Evolutionary conservation across 345 rosid genomes (phyloP).

Genomic region (Eucalyptus cloeziana): DNA sequence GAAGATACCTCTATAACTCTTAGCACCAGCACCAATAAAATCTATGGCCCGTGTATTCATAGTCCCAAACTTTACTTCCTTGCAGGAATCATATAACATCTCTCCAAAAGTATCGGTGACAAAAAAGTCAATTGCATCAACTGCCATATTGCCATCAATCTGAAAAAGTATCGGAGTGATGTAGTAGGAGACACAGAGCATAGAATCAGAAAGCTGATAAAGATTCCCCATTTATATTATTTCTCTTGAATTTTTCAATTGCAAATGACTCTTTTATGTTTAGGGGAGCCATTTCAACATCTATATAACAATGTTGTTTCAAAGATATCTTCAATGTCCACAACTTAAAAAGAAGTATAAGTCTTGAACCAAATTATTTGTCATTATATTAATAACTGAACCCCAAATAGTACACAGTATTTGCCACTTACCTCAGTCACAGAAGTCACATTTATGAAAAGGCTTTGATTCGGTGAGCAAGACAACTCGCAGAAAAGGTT

Average conservation of each 20-base stretch:
- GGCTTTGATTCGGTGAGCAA: constrained; percentile 89
- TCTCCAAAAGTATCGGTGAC: constrained; percentile 71
- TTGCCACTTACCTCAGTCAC: constrained; percentile 52
- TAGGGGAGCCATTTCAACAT: neutral
- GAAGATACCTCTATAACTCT: constrained; percentile 58
- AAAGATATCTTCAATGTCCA: neutral
- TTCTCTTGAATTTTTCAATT: neutral
- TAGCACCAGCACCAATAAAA: constrained; percentile 92
- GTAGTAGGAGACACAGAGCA: neutral
- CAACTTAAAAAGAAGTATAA: neutral
- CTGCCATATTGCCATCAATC: constrained; percentile 78
- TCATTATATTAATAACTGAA: neutral
- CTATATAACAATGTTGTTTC: neutral
- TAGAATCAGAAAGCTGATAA: neutral
- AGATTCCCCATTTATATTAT: neutral
- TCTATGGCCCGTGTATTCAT: constrained; percentile 91
- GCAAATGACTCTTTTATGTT: neutral
- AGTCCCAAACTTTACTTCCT: constrained; percentile 95
- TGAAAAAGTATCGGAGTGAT: constrained; percentile 4
- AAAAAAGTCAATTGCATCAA: constrained; percentile 73
- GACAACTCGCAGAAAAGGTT: constrained; percentile 91
- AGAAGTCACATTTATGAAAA: constrained; percentile 84
- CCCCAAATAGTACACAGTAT: neutral
- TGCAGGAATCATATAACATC: constrained; percentile 80
- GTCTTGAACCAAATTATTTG: neutral